A percentile compares a stretch with the other conserved stretches of the same genome.
Conservation (phyloP, 805 yeast species). For the Candida nitratophila region DNA sequence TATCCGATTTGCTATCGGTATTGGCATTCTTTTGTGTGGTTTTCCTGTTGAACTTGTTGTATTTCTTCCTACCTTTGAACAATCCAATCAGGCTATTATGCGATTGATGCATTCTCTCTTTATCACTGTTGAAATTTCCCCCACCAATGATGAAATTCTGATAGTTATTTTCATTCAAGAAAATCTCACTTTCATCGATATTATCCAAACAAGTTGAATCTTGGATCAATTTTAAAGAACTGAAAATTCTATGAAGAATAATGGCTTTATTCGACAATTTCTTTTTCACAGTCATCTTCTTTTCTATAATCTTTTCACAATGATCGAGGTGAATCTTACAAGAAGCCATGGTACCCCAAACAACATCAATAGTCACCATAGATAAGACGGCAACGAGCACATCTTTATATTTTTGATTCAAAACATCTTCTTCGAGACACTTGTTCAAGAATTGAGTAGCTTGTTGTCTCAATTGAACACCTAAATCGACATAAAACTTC, state of each 20-base stretch:
- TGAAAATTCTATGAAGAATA: conserved; percentile 69
- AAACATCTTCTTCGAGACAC: conserved; percentile 46
- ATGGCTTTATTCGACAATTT: conserved; percentile 69
- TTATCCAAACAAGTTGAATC: conserved; percentile 57
- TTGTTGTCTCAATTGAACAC: conserved; percentile 66
- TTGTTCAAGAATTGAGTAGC: conserved; percentile 62
- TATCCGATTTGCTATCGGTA: neutral
- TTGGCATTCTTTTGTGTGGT: neutral
- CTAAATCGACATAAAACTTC: conserved; percentile 65
- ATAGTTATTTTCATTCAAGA: conserved; percentile 27
- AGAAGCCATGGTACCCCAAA: conserved; percentile 87
- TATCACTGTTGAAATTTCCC: conserved; percentile 13
- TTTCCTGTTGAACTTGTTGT: neutral
- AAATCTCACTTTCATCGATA: conserved; percentile 26
- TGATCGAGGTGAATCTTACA: conserved; percentile 69
- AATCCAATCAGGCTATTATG: conserved; percentile 17
- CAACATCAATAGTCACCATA: conserved; percentile 83
- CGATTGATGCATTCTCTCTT: conserved; percentile 18
- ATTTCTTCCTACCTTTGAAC: conserved; percentile 12
- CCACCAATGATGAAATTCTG: conserved; percentile 25
- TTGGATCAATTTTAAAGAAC: conserved; percentile 67
- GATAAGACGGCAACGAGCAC: conserved; percentile 76
- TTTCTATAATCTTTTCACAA: conserved; percentile 67
- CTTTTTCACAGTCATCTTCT: conserved; percentile 60
- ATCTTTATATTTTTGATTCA: conserved; percentile 70